phyloP scores from a whole-genome alignment of 2,329 filamentous ascomycete genomes.

The Ophiosphaerella herpotricha region DNA sequence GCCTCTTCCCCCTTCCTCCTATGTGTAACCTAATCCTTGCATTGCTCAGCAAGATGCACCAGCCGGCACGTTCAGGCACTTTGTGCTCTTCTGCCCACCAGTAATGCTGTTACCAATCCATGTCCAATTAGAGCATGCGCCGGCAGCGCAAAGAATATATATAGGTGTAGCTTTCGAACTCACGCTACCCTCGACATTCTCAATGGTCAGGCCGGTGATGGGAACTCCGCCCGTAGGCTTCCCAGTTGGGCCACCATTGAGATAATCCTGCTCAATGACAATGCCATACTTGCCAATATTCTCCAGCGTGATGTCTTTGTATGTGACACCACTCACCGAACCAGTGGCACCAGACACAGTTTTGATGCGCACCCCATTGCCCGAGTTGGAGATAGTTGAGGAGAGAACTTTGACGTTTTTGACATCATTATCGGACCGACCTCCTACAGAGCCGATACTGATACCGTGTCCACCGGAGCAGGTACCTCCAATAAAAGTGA shows the following conservation, averaged over 20 bases:
- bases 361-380: conserved; percentile 65
- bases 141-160: conserved; percentile 62
- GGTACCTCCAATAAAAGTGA: conserved; percentile 45
- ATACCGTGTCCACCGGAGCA: conserved; percentile 63
- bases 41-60: conserved; percentile 42
- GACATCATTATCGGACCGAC: conserved; percentile 60
- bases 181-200: conserved; percentile 49
- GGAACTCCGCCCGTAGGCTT: conserved; percentile 54
- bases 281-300: conserved; percentile 57
- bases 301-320: conserved; percentile 53
- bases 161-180: conserved; percentile 45
- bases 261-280: conserved; percentile 58
- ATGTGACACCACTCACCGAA: conserved; percentile 54
- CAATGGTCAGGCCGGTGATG: conserved; percentile 51
- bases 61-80: conserved; percentile 41
- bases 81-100: conserved; percentile 44
- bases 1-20: too few species aligned
- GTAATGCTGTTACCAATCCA: conserved; percentile 53
- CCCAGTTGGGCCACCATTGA: conserved; percentile 52
- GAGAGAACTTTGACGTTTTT: conserved; percentile 57
- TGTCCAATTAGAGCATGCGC: conserved; percentile 59
- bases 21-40: too few species aligned
- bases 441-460: conserved; percentile 64
- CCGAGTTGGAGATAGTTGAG: conserved; percentile 56
- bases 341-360: conserved; percentile 59